phyloP scores from a whole-genome alignment of 2,329 filamentous ascomycete species.

The Nectriaceae sp. region DNA sequence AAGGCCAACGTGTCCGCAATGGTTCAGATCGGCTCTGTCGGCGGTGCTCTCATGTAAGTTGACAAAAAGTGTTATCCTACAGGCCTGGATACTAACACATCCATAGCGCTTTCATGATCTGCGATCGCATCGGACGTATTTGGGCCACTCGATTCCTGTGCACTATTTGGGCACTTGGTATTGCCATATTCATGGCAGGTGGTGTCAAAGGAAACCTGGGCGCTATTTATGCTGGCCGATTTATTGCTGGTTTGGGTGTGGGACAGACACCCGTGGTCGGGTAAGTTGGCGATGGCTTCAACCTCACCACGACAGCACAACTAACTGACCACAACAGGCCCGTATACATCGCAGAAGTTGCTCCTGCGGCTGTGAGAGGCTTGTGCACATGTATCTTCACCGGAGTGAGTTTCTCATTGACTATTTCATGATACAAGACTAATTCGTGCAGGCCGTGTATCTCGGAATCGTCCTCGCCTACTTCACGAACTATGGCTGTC shows the following conservation, averaged over 20 bases:
- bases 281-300: constrained; percentile 20
- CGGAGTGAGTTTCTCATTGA: constrained; percentile 19
- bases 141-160: constrained; percentile 63
- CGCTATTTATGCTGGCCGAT: constrained; percentile 65
- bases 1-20: constrained; percentile 78
- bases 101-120: constrained; percentile 57
- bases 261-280: constrained; percentile 68
- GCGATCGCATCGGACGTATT: constrained; percentile 63
- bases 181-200: constrained; percentile 58
- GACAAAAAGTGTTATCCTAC: not conserved
- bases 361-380: constrained; percentile 68
- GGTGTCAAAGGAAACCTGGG: constrained; percentile 53
- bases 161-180: constrained; percentile 58
- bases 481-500: constrained; percentile 68
- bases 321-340: constrained; percentile 39
- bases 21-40: constrained; percentile 79
- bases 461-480: constrained; percentile 78
- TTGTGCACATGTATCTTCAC: constrained; percentile 66
- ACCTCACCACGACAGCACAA: not conserved
- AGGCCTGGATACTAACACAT: constrained; percentile 3
- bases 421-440: not conserved
- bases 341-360: constrained; percentile 73
- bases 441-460: constrained; percentile 56
- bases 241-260: constrained; percentile 67
- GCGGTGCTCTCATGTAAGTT: constrained; percentile 60